These are phyloP conservation scores for Botryotinia calthae DNA, from an alignment of 2,329 filamentous ascomycete species.

Conservation along the genomic window DNA sequence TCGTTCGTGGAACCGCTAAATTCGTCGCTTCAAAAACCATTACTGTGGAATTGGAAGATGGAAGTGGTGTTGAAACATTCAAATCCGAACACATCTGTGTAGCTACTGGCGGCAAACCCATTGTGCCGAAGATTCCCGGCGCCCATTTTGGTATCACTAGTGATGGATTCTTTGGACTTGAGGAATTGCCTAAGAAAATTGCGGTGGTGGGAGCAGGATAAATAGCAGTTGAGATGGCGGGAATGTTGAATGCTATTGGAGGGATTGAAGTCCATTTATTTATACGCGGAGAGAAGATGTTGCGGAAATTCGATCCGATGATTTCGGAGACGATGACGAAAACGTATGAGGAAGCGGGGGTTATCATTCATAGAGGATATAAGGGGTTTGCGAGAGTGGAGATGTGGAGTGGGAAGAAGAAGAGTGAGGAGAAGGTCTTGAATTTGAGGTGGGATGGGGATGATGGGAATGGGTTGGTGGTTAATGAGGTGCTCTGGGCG, in stretches of 20 bases:
- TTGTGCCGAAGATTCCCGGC: constrained; percentile 42
- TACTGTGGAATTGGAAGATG: constrained; percentile 45
- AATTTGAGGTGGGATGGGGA: constrained; percentile 42
- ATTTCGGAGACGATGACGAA: constrained; percentile 51
- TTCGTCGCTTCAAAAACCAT: constrained; percentile 47
- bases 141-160: constrained; percentile 50
- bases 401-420: constrained; percentile 29
- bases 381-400: constrained; percentile 48
- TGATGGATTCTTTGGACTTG: constrained; percentile 51
- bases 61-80: constrained; percentile 41
- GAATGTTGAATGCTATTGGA: constrained; percentile 47
- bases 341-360: constrained; percentile 48
- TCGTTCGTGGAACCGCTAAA: constrained; percentile 47
- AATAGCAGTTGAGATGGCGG: constrained; percentile 43
- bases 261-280: constrained; percentile 51
- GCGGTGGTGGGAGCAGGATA: constrained; percentile 49
- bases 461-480: constrained; percentile 45
- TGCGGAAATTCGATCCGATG: constrained; percentile 53
- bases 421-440: constrained; percentile 45
- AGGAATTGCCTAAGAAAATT: constrained; percentile 49
- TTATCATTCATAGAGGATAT: constrained; percentile 48
- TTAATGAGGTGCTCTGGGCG: constrained; percentile 52
- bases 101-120: constrained; percentile 48
- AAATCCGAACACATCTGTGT: constrained; percentile 48
- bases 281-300: constrained; percentile 47